A percentile compares a stretch with the other conserved stretches of the same genome.
Conservation (phyloP, 345 rosid genomes). For the Arabidopsis arenosa region DNA sequence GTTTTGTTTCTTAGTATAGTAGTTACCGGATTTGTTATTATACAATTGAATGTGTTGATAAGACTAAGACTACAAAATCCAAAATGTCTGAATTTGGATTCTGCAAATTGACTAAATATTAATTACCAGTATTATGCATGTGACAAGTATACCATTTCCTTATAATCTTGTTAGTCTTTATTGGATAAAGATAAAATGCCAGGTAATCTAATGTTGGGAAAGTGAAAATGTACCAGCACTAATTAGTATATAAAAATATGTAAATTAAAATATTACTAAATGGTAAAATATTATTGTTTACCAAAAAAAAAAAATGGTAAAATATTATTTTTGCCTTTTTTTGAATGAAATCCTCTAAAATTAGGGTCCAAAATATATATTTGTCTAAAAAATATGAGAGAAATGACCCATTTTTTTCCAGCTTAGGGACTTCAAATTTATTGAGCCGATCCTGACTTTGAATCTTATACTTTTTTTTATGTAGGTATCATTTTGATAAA, state of each 20-base stretch:
- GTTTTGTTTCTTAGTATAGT: conserved; percentile 26
- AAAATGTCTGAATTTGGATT: not conserved
- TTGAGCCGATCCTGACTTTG: too few relatives aligned
- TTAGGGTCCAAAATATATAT: too few relatives aligned
- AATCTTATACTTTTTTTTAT: too few relatives aligned
- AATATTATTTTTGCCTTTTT: too few relatives aligned
- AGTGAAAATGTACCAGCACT: not conserved
- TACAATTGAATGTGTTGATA: not conserved
- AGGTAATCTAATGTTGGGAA: not conserved
- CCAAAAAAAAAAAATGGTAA: too few relatives aligned
- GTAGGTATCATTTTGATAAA: too few relatives aligned
- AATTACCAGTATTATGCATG: conserved; percentile 20
- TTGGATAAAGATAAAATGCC: not conserved
- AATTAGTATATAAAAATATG: not conserved
- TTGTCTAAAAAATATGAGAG: too few relatives aligned
- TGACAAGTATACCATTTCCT: not conserved
- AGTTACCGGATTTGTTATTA: conserved; percentile 13
- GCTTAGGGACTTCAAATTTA: too few relatives aligned
- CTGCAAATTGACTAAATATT: not conserved
- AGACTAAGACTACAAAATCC: not conserved
- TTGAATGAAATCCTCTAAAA: too few relatives aligned
- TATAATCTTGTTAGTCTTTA: not conserved
- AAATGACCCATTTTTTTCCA: too few relatives aligned
- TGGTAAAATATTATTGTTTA: not conserved
- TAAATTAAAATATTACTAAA: not conserved